Conservation (phyloP, 805 yeast genomes). For the Gaillardinia entomophila region DNA sequence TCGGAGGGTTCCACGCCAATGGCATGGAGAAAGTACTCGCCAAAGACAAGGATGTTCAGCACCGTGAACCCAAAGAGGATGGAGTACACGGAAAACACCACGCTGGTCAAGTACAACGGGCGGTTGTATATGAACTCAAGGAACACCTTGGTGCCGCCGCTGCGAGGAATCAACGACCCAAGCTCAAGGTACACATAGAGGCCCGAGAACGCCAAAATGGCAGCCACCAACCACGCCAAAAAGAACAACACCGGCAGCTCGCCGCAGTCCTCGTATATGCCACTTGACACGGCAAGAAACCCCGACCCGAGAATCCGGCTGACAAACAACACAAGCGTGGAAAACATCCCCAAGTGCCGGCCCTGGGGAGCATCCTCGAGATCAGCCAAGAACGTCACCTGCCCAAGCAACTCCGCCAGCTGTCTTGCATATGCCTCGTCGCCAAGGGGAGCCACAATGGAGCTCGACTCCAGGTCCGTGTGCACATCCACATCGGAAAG, state of each 20-base stretch:
- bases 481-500: neutral
- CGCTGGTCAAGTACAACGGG: slow-evolving; percentile 53
- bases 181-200: slow-evolving; percentile 61
- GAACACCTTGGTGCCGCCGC: slow-evolving; percentile 74
- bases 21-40: slow-evolving; percentile 49
- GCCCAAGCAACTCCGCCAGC: slow-evolving; percentile 1
- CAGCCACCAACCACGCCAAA: slow-evolving; percentile 58
- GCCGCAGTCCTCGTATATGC: slow-evolving; percentile 62
- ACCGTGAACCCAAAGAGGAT: slow-evolving; percentile 51
- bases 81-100: slow-evolving; percentile 43
- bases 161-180: slow-evolving; percentile 65
- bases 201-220: slow-evolving; percentile 60
- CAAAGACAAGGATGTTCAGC: slow-evolving; percentile 55
- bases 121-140: slow-evolving; percentile 59
- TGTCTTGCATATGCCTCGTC: neutral
- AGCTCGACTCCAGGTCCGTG: neutral
- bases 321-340: slow-evolving; percentile 58
- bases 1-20: slow-evolving; percentile 36
- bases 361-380: slow-evolving; percentile 65
- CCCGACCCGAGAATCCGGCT: slow-evolving; percentile 76
- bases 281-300: slow-evolving; percentile 66
- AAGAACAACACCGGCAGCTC: slow-evolving; percentile 60
- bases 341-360: slow-evolving; percentile 63
- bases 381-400: slow-evolving; percentile 18
- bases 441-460: neutral